phyloP scores from a whole-genome alignment of 371 early-diverging fungal species.

The Cladochytrium tenue region DNA sequence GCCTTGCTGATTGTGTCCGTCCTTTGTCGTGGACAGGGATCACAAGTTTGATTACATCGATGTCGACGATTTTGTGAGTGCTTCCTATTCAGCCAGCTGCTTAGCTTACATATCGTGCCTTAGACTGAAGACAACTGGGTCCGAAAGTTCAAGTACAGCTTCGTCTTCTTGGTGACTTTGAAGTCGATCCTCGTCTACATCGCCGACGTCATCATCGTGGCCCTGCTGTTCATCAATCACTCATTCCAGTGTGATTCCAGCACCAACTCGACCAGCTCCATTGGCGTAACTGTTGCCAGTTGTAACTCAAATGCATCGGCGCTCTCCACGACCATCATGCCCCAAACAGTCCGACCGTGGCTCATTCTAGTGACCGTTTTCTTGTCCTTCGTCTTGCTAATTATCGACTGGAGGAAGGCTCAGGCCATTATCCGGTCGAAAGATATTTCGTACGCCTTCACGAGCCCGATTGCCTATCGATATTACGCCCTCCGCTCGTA shows the following conservation, averaged over 20 bases:
- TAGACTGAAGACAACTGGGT: conserved; percentile 26
- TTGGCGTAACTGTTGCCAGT: no score
- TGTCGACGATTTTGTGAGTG: conserved; percentile 69
- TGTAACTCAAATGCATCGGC: background rate
- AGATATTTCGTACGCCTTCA: conserved; percentile 80
- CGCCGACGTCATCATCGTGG: conserved; percentile 39
- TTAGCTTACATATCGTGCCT: no score
- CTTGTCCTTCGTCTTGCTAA: conserved; percentile 68
- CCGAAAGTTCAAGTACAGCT: conserved; percentile 49
- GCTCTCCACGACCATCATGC: conserved; percentile 5
- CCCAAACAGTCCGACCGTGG: conserved; percentile 45
- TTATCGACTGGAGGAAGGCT: conserved; percentile 73
- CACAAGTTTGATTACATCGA: conserved; percentile 89
- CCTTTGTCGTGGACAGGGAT: conserved; percentile 46
- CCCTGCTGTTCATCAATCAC: conserved; percentile 7
- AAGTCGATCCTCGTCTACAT: conserved; percentile 69
- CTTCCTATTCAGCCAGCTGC: no score
- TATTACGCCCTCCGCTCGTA: conserved; percentile 61
- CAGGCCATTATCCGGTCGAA: conserved; percentile 58
- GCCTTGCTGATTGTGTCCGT: background rate
- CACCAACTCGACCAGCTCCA: conserved; percentile 3
- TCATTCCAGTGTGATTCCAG: background rate
- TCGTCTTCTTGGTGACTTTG: conserved; percentile 68
- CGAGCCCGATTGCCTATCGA: conserved; percentile 65
- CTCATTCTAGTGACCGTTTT: conserved; percentile 69